A percentile compares a stretch with the other conserved stretches of the same genome.
phyloP scores from a whole-genome alignment of 495 filamentous ascomycete species.

The Penicillium canescens region DNA sequence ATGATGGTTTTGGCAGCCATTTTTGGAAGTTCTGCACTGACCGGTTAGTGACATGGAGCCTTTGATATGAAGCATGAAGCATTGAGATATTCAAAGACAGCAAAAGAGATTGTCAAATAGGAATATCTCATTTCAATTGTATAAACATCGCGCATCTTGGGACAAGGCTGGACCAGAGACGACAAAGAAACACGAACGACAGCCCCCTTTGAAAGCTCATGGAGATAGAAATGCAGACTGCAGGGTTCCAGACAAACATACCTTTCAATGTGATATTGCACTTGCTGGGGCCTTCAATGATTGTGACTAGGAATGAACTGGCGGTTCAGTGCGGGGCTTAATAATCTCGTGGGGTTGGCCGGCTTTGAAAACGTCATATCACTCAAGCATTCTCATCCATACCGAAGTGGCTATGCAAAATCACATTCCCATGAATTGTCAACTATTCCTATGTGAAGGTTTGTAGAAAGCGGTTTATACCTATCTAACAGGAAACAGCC shows the following conservation, averaged over 20 bases:
- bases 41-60: neutral
- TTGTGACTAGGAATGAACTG: neutral
- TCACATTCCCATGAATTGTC: neutral
- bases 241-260: no score
- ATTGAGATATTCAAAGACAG: no score
- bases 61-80: no score
- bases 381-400: neutral
- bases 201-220: no score
- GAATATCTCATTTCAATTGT: neutral
- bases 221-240: no score
- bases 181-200: no score
- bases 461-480: neutral
- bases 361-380: conserved; percentile 10
- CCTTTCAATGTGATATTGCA: no score
- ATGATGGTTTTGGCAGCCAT: conserved; percentile 59
- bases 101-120: no score
- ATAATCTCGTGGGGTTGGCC: conserved; percentile 12
- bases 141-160: neutral
- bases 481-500: neutral
- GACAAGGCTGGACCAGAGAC: no score
- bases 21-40: conserved; percentile 2
- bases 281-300: neutral
- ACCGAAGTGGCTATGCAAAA: neutral
- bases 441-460: no score
- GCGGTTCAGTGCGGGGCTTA: conserved; percentile 19